Evolutionary conservation across 306 rosid genomes (phyloP).

Genomic region (Urtica urens): DNA sequence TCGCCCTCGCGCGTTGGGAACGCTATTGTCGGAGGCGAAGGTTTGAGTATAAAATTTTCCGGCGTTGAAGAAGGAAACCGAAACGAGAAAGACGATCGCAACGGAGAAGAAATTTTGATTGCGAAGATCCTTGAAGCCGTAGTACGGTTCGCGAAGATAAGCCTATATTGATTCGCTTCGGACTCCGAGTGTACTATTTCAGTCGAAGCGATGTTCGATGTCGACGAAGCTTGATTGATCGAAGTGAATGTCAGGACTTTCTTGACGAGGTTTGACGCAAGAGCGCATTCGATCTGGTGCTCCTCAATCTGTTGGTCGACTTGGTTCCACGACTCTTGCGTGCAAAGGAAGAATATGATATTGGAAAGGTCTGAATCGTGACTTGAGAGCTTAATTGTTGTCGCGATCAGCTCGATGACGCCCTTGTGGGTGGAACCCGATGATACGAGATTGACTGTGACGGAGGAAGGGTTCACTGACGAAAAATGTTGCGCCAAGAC

Average conservation of each 20-base stretch:
- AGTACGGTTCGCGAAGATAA: conserved; percentile 86
- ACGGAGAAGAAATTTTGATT: too few species aligned
- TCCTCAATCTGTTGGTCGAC: conserved; percentile 69
- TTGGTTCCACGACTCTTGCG: conserved; percentile 66
- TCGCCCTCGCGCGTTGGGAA: conserved; percentile 77
- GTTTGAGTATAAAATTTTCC: too few species aligned
- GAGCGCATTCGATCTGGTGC: conserved; percentile 50
- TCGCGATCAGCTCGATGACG: conserved; percentile 59
- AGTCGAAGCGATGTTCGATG: conserved; percentile 2
- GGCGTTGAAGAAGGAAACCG: too few species aligned
- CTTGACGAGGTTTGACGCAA: conserved; percentile 52
- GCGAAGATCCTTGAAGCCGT: too few species aligned
- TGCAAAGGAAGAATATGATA: conserved; percentile 74
- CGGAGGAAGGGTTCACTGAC: conserved; percentile 53
- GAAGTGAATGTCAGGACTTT: conserved; percentile 39
- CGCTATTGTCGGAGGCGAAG: conserved; percentile 76
- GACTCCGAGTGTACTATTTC: conserved; percentile 22
- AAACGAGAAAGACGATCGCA: too few species aligned
- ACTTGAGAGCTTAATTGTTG: conserved; percentile 37
- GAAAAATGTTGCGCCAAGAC: conserved; percentile 48
- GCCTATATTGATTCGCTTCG: conserved; percentile 75
- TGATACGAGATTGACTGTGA: conserved; percentile 59
- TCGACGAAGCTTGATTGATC: conserved; percentile 16
- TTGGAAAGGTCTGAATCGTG: conserved; percentile 40
- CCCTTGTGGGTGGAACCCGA: conserved; percentile 76